Evolutionary conservation across 768 basidiomycete genomes (phyloP).

Genomic region (Leccinum broughii): DNA sequence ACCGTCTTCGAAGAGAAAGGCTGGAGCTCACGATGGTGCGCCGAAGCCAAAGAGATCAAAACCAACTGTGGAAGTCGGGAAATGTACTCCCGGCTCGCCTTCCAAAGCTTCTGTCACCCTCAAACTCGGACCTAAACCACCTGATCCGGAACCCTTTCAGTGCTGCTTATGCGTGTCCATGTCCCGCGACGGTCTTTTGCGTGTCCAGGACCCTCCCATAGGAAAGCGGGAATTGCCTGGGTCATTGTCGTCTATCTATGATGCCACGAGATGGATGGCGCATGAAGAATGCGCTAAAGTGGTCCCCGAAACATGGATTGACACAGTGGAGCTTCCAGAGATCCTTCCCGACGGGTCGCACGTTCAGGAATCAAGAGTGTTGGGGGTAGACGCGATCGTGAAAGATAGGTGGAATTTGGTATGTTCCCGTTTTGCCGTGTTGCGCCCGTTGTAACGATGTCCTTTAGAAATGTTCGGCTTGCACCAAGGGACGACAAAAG

Average conservation of each 20-base stretch:
- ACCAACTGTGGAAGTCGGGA: conserved; percentile 3
- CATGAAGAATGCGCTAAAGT: conserved; percentile 80
- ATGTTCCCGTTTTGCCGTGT: conserved; percentile 28
- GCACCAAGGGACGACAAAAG: conserved; percentile 65
- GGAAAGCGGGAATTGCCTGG: conserved; percentile 54
- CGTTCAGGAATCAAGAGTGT: conserved; percentile 55
- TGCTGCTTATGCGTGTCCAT: conserved; percentile 69
- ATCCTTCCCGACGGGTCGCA: conserved; percentile 33
- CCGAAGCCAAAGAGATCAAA: conserved; percentile 32
- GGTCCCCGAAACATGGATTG: conserved; percentile 92
- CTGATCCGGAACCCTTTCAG: conserved; percentile 56
- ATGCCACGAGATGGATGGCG: conserved; percentile 60
- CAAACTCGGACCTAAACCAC: conserved; percentile 64
- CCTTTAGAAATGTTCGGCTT: conserved; percentile 86
- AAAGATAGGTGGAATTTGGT: conserved; percentile 94
- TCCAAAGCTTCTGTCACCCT: conserved; percentile 58
- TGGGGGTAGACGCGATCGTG: conserved; percentile 85
- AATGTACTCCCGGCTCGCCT: conserved; percentile 12
- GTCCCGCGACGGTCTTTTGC: conserved; percentile 54
- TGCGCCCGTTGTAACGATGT: background rate
- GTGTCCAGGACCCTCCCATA: conserved; percentile 66
- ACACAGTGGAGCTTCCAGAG: conserved; percentile 51
- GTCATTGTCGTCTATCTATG: conserved; percentile 22
- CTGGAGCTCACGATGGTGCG: conserved; percentile 29
- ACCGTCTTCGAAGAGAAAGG: conserved; percentile 41